Conservation (phyloP, 768 basidiomycete genomes). For the Podaxis pistillaris region DNA sequence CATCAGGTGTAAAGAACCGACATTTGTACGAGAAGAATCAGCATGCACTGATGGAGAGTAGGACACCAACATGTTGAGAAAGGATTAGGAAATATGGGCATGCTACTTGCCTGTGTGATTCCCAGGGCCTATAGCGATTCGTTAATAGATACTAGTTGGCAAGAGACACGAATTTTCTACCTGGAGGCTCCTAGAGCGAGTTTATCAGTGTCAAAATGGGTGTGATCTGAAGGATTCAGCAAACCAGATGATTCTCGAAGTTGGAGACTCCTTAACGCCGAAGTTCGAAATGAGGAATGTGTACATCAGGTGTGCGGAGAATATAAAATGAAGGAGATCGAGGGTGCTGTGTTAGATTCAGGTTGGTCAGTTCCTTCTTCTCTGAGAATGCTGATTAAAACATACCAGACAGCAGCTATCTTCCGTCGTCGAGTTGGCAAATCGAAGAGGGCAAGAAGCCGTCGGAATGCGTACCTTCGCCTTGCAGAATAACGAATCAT, state of each 20-base stretch:
- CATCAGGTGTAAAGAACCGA: neutral
- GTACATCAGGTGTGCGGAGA: neutral
- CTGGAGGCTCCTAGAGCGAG: neutral
- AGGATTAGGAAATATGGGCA: neutral
- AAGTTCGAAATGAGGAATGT: neutral
- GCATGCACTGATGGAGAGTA: neutral
- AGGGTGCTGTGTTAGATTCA: neutral
- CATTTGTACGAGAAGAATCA: conserved; percentile 5
- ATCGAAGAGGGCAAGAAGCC: too few relatives aligned
- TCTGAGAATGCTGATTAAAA: neutral
- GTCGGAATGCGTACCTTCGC: neutral
- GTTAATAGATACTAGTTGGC: too few relatives aligned
- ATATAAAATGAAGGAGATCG: conserved; percentile 4
- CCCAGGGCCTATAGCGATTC: neutral
- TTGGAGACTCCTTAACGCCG: neutral
- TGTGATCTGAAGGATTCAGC: neutral
- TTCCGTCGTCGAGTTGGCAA: neutral
- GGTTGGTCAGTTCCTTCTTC: neutral
- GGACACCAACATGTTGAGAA: neutral
- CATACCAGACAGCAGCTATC: conserved; percentile 8
- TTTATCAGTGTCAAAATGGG: neutral
- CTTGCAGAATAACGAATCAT: neutral
- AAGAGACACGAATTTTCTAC: neutral
- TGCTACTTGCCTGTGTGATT: neutral
- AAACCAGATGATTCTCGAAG: neutral